phyloP scores from a whole-genome alignment of 1,284 basidiomycete species.

The Chiua sp. region DNA sequence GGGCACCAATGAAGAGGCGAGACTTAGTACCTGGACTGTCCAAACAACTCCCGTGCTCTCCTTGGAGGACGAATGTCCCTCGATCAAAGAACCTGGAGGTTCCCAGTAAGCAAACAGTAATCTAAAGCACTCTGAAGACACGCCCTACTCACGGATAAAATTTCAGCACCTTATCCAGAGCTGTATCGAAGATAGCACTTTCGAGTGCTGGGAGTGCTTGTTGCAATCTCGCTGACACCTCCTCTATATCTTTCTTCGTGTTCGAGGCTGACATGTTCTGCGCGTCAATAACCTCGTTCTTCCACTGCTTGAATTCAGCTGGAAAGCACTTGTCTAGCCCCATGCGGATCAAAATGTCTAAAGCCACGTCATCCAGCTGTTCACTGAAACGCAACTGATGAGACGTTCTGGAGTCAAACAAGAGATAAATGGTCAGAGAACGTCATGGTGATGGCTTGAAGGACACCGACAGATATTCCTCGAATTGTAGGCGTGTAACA shows the following conservation, averaged over 20 bases:
- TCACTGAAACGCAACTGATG: conserved; percentile 34
- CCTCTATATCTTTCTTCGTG: background rate
- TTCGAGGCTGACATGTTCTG: background rate
- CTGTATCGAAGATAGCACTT: conserved; percentile 28
- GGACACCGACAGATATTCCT: too few relatives aligned
- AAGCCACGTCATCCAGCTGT: conserved; percentile 31
- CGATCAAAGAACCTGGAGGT: conserved; percentile 22
- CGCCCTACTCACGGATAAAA: conserved; percentile 33
- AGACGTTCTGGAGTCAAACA: conserved; percentile 21
- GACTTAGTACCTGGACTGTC: conserved; percentile 16
- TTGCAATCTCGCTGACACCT: background rate
- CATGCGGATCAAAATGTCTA: conserved; percentile 34
- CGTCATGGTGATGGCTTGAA: background rate
- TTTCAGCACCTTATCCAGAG: conserved; percentile 21
- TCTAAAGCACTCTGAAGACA: background rate
- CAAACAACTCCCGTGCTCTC: background rate
- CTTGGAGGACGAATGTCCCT: conserved; percentile 9
- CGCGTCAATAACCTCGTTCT: conserved; percentile 9
- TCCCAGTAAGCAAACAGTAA: background rate
- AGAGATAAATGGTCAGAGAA: background rate
- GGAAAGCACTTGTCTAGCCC: conserved; percentile 38
- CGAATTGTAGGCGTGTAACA: conserved; percentile 17
- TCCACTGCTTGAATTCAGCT: conserved; percentile 28
- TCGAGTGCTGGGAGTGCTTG: conserved; percentile 6
- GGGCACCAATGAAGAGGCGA: background rate